Percentiles rank a stretch among this genome's conserved stretches.
phyloP scores from a whole-genome alignment of 2,329 filamentous ascomycete genomes.

The Plectosphaerella sp. region DNA sequence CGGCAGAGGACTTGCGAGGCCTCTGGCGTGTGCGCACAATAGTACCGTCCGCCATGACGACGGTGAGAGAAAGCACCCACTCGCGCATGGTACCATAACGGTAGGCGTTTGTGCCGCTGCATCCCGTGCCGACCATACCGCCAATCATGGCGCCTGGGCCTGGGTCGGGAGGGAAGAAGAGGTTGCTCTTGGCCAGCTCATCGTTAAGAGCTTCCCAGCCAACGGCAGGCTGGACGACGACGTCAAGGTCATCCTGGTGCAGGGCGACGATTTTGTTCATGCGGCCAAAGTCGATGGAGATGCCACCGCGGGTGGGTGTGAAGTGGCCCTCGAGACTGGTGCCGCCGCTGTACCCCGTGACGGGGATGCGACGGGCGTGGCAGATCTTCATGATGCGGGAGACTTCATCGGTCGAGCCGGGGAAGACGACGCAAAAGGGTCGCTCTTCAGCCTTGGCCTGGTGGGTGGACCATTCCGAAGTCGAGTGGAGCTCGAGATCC shows the following conservation, averaged over 20 bases:
- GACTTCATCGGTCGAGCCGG: slow-evolving; percentile 74
- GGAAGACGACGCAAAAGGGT: slow-evolving; percentile 71
- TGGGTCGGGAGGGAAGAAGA: slow-evolving; percentile 91
- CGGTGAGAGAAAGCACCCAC: slow-evolving; percentile 83
- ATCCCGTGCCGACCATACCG: slow-evolving; percentile 74
- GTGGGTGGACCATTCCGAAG: slow-evolving; percentile 61
- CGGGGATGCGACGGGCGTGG: slow-evolving; percentile 73
- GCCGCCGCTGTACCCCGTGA: slow-evolving; percentile 82
- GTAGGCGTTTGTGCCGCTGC: slow-evolving; percentile 82
- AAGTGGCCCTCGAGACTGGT: slow-evolving; percentile 90
- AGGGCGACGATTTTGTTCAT: slow-evolving; percentile 79
- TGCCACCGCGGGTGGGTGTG: slow-evolving; percentile 73
- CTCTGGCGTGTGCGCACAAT: slow-evolving; percentile 85
- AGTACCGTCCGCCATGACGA: slow-evolving; percentile 86
- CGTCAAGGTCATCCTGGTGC: slow-evolving; percentile 74
- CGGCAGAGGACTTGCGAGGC: slow-evolving; percentile 83
- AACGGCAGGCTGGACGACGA: slow-evolving; percentile 74
- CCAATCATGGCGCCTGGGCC: slow-evolving; percentile 91
- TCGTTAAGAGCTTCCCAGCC: slow-evolving; percentile 87
- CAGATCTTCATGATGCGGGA: slow-evolving; percentile 86
- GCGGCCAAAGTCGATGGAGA: slow-evolving; percentile 79
- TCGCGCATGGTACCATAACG: slow-evolving; percentile 93
- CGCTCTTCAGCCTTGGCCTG: slow-evolving; percentile 38
- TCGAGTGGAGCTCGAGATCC: slow-evolving; percentile 53
- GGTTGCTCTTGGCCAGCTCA: slow-evolving; percentile 62